Evolutionary conservation across 768 basidiomycete genomes (phyloP).

Genomic region (Russula brevipes): DNA sequence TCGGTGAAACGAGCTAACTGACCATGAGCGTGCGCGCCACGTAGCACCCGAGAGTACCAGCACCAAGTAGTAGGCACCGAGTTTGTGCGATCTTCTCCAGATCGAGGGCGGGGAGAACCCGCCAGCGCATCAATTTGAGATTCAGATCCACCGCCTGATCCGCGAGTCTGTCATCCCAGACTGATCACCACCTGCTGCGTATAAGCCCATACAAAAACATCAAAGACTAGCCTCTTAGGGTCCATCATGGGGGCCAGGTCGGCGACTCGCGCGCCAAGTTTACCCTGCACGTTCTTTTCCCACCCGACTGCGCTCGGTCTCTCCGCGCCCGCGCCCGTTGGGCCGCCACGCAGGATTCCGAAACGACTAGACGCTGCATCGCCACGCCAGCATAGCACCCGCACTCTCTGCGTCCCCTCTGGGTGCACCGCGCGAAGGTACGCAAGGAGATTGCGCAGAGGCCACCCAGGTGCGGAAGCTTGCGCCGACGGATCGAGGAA

Average conservation of each 20-base stretch:
- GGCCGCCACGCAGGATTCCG: slow-evolving; percentile 44
- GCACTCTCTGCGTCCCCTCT: slow-evolving; percentile 42
- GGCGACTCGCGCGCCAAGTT: slow-evolving; percentile 79
- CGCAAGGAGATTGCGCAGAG: slow-evolving; percentile 84
- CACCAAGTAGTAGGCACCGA: slow-evolving; percentile 82
- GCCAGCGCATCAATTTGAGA: slow-evolving; percentile 96
- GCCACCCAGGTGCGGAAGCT: slow-evolving; percentile 63
- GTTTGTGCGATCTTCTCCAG: slow-evolving; percentile 82
- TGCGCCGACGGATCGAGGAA: slow-evolving; percentile 76
- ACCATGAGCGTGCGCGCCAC: slow-evolving; percentile 92
- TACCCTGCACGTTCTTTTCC: slow-evolving; percentile 90
- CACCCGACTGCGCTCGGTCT: slow-evolving; percentile 78
- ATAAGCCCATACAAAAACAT: not conserved
- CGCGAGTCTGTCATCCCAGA: slow-evolving; percentile 55
- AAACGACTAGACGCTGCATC: slow-evolving; percentile 59
- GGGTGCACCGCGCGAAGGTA: slow-evolving; percentile 66
- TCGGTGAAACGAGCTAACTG: slow-evolving; percentile 3
- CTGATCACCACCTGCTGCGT: not conserved
- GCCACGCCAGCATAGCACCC: slow-evolving; percentile 72
- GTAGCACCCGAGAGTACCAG: slow-evolving; percentile 96
- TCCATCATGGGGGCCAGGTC: slow-evolving; percentile 98
- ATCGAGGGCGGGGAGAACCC: slow-evolving; percentile 84
- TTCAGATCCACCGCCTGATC: slow-evolving; percentile 98
- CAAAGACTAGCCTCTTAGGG: slow-evolving; percentile 55
- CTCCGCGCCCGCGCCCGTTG: slow-evolving; percentile 27